Evolutionary conservation across 1,139 yeast genomes (phyloP).

Genomic region (Insectozyma bohioensis): DNA sequence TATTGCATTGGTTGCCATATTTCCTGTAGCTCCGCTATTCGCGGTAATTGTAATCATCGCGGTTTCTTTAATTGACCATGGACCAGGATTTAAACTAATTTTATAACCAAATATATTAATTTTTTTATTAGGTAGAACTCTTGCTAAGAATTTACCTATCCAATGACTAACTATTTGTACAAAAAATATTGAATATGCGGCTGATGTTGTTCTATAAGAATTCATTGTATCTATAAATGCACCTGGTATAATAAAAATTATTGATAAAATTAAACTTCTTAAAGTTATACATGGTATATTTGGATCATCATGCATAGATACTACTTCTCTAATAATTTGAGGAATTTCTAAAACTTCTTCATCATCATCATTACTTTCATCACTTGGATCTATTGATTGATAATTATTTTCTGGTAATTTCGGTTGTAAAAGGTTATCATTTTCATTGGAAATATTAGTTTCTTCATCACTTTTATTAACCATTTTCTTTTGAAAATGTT

Average conservation of each 20-base stretch:
- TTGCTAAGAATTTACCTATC: conserved; percentile 41
- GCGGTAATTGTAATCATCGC: conserved; percentile 47
- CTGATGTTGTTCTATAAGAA: conserved; percentile 47
- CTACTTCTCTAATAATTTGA: conserved; percentile 31
- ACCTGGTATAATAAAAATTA: conserved; percentile 45
- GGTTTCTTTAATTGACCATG: conserved; percentile 49
- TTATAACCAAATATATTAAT: conserved; percentile 21
- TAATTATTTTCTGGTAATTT: not conserved
- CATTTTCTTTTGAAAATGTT: too few relatives aligned
- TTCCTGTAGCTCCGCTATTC: conserved; percentile 48
- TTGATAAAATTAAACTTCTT: conserved; percentile 37
- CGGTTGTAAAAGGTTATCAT: not conserved
- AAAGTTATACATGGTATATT: conserved; percentile 36
- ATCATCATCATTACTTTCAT: too few relatives aligned
- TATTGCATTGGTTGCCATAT: conserved; percentile 39
- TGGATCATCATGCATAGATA: conserved; percentile 38
- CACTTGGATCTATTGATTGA: not conserved
- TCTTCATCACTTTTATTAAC: too few relatives aligned
- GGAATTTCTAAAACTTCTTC: conserved; percentile 26
- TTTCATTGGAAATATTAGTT: not conserved
- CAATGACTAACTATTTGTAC: conserved; percentile 48
- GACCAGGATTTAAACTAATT: conserved; percentile 43
- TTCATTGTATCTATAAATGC: conserved; percentile 51
- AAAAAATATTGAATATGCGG: conserved; percentile 46
- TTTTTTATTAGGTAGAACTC: conserved; percentile 29